Conservation (phyloP, 352 stramenopile species). For the Phytophthora ramorum region DNA sequence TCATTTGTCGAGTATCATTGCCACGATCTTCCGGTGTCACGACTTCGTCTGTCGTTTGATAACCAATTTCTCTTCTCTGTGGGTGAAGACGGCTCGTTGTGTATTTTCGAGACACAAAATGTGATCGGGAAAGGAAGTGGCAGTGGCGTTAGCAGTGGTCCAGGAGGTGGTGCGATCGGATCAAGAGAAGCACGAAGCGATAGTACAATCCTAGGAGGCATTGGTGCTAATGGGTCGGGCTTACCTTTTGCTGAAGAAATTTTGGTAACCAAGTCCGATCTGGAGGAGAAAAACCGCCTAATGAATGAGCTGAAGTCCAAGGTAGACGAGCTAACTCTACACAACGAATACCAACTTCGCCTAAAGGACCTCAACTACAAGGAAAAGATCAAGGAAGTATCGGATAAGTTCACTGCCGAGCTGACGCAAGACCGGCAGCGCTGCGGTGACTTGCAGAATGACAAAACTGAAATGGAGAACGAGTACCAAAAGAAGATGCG, state of each 20-base stretch:
- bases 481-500: conserved; percentile 93
- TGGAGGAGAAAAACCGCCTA: conserved; percentile 93
- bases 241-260: conserved; percentile 92
- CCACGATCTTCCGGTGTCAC: conserved; percentile 79
- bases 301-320: conserved; percentile 95
- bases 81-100: conserved; percentile 92
- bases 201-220: conserved; percentile 40
- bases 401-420: conserved; percentile 94
- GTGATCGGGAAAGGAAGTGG: conserved; percentile 44
- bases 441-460: conserved; percentile 88
- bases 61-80: conserved; percentile 94
- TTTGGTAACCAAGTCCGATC: conserved; percentile 92
- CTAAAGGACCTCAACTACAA: conserved; percentile 97
- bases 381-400: conserved; percentile 96
- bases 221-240: conserved; percentile 61
- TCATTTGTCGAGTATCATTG: conserved; percentile 78
- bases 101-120: conserved; percentile 90
- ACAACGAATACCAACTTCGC: conserved; percentile 96
- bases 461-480: conserved; percentile 92
- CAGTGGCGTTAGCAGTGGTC: conserved; percentile 24
- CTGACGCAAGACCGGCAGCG: conserved; percentile 93
- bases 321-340: conserved; percentile 93
- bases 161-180: conserved; percentile 34
- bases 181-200: conserved; percentile 38
- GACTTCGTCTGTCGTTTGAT: conserved; percentile 84